Percentiles rank a stretch among this genome's conserved stretches.
Evolutionary conservation across 1,139 yeast genomes (phyloP).

Genomic region (Arxiozyma bovina): DNA sequence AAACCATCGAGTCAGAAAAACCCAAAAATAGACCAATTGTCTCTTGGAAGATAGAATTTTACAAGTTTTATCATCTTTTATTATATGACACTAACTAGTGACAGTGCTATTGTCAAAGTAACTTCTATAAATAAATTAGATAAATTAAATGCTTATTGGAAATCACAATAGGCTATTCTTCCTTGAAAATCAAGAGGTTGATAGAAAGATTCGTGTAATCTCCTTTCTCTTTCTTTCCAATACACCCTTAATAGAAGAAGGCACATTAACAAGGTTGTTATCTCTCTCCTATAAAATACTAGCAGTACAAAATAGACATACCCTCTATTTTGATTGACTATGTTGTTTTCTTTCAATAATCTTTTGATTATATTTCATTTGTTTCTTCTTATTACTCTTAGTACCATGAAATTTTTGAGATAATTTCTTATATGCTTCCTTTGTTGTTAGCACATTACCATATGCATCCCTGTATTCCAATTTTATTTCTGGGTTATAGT

Average conservation of each 20-base stretch:
- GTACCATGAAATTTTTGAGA: slow-evolving; percentile 86
- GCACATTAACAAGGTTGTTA: neutral
- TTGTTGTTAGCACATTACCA: slow-evolving; percentile 57
- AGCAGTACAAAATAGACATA: neutral
- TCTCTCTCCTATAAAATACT: neutral
- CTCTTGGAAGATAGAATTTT: too few species aligned
- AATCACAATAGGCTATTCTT: too few species aligned
- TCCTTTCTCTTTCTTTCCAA: too few species aligned
- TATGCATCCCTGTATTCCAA: slow-evolving; percentile 61
- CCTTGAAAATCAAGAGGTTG: too few species aligned
- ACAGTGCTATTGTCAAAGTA: too few species aligned
- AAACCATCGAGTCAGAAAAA: too few species aligned
- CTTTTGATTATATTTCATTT: slow-evolving; percentile 33
- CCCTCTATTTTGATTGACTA: slow-evolving; percentile 4
- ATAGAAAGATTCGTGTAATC: too few species aligned
- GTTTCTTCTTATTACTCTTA: slow-evolving; percentile 38
- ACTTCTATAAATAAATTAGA: too few species aligned
- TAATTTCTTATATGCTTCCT: slow-evolving; percentile 76
- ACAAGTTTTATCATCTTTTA: too few species aligned
- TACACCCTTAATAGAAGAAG: neutral
- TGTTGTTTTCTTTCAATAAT: slow-evolving; percentile 32
- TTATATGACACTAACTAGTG: too few species aligned
- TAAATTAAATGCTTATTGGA: too few species aligned
- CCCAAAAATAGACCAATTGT: too few species aligned
- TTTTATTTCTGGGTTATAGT: slow-evolving; percentile 58